Conservation (phyloP, 495 filamentous ascomycete genomes). For the Podospora didyma region DNA sequence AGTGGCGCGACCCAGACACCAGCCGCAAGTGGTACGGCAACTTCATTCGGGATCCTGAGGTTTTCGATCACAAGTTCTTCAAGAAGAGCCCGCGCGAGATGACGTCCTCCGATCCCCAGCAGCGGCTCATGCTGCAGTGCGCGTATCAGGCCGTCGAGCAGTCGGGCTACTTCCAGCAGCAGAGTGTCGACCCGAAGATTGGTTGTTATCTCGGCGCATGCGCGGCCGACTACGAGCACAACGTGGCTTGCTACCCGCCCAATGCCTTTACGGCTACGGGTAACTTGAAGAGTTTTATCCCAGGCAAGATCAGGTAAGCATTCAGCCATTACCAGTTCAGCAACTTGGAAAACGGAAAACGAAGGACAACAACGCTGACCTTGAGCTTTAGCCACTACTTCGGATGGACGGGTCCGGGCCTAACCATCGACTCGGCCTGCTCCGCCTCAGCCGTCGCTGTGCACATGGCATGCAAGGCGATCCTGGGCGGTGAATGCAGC, state of each 20-base stretch:
- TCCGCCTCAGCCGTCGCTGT: constrained; percentile 49
- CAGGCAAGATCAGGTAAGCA: constrained; percentile 49
- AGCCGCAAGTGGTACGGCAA: constrained; percentile 14
- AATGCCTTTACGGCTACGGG: constrained; percentile 25
- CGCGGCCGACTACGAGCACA: constrained; percentile 26
- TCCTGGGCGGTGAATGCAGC: constrained; percentile 37
- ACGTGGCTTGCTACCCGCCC: constrained; percentile 39
- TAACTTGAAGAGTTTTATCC: constrained; percentile 25
- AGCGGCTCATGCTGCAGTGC: constrained; percentile 66
- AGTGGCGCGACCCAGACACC: constrained; percentile 48
- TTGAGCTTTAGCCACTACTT: constrained; percentile 48
- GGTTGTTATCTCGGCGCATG: constrained; percentile 21
- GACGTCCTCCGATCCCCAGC: constrained; percentile 64
- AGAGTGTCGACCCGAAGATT: background rate
- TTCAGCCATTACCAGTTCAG: too few relatives aligned
- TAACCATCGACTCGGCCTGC: constrained; percentile 50
- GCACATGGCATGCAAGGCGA: constrained; percentile 44
- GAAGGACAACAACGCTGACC: too few relatives aligned
- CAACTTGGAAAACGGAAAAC: too few relatives aligned
- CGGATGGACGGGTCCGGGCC: constrained; percentile 36
- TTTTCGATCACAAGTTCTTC: constrained; percentile 56
- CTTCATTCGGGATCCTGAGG: constrained; percentile 36
- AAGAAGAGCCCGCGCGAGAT: constrained; percentile 53
- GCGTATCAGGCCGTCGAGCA: constrained; percentile 75
- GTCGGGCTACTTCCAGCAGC: constrained; percentile 48